Percentiles rank a stretch among this genome's conserved stretches.
These are phyloP conservation scores for Globisporangium perplexum DNA, from an alignment of 352 stramenopile genomes.

Conservation along the genomic window DNA sequence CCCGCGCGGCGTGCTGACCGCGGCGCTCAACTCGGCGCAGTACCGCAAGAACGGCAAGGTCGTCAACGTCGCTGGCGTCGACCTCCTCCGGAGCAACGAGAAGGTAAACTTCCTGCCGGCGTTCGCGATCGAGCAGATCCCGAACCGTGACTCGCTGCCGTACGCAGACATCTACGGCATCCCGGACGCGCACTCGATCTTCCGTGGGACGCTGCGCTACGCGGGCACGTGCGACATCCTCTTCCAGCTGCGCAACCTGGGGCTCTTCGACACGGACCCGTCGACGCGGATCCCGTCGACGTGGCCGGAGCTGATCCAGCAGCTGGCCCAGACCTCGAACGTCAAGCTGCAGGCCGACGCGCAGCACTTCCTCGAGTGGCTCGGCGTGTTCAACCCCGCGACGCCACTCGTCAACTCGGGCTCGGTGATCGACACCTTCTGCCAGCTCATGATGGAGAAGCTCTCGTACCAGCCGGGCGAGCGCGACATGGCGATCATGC, in stretches of 20 bases:
- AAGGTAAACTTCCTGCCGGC: constrained; percentile 85
- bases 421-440: constrained; percentile 83
- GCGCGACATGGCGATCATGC: constrained; percentile 95
- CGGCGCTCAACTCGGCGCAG: constrained; percentile 86
- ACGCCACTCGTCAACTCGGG: constrained; percentile 48
- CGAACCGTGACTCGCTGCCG: constrained; percentile 92
- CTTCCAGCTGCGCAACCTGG: constrained; percentile 87
- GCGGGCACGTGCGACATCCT: constrained; percentile 90
- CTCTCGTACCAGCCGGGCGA: constrained; percentile 87
- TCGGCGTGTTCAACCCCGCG: constrained; percentile 54
- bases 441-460: constrained; percentile 82
- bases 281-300: constrained; percentile 38
- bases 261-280: constrained; percentile 79
- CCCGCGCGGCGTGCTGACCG: constrained; percentile 91
- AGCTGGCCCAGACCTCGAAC: constrained; percentile 32
- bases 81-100: constrained; percentile 85
- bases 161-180: constrained; percentile 96
- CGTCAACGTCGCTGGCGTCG: constrained; percentile 79
- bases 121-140: constrained; percentile 93
- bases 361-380: constrained; percentile 67
- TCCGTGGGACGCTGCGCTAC: constrained; percentile 94
- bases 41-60: constrained; percentile 85
- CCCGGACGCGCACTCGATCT: constrained; percentile 86
- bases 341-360: constrained; percentile 44
- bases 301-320: constrained; percentile 83